Base-by-base conservation (phyloP, 2,329 filamentous ascomycete genomes). In the Aureobasidium musti region DNA sequence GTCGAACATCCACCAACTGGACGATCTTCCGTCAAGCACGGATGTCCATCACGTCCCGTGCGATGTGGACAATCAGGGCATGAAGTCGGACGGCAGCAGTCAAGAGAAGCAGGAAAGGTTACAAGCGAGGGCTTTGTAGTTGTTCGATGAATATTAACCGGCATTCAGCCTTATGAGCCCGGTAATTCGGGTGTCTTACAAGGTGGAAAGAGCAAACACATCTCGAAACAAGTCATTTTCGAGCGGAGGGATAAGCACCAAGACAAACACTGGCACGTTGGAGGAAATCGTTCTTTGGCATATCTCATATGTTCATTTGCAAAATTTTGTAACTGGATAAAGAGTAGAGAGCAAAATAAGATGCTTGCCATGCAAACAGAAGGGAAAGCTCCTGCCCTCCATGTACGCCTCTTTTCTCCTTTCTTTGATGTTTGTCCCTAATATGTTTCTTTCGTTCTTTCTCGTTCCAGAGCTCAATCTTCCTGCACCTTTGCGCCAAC, bases 11-110 rank as follows among this genome's bases (percentile, higher is more conserved):
- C 57, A 61, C 57, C 57, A 61, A 61, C 57, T 61, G 57, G 5
- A 61, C 37, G 57, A 61, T 61, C 41, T 61, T 61, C 57, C 57
- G 57, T 61, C 28, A n/a, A 61, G 39, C 57, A 61, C 57, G n/a
- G 57, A 37, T 61, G 3, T 26, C 2, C 14, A 41, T 5, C 19
- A 37, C 23, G 57, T 26, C 5, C 43, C 41, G 21, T 49, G 57
- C 43, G 30, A 37, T 26, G 2, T 26, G 10, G 30, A 37, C 4
- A 21, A 49, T 11, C 10, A 61, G 57, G 28, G 41, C 43, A 57
- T 19, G 23, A 28, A 28, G 2, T 28, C 6, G 7, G 11, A 39
- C 11, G 17, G 10, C 56, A 26, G n/a, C 5, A 33, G 19, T 17
- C 1, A 19, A 14, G 11, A n/a, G 11, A n/a, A 26, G 28, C 7